A percentile compares a stretch with the other conserved stretches of the same genome.
Evolutionary conservation across 1,139 yeast genomes (phyloP).

Genomic region (Diutina rugosa): DNA sequence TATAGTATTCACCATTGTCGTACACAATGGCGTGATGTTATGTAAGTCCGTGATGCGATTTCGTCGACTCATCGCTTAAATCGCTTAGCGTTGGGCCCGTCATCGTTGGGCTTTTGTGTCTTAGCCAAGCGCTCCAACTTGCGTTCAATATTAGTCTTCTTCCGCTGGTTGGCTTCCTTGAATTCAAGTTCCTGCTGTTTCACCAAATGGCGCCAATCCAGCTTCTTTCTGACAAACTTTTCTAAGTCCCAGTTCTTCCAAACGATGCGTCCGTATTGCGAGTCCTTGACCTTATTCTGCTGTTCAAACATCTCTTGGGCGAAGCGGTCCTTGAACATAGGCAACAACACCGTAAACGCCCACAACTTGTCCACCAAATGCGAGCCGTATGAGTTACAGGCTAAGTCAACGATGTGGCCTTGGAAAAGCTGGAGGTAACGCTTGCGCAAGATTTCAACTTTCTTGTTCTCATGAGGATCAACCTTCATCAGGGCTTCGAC

Average conservation of each 20-base stretch:
- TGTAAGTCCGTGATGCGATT: neutral
- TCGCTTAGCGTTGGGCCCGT: neutral
- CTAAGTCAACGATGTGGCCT: slow-evolving; percentile 38
- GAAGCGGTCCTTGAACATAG: slow-evolving; percentile 77
- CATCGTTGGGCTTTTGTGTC: neutral
- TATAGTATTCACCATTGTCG: neutral
- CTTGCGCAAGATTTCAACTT: slow-evolving; percentile 44
- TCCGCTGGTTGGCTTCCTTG: slow-evolving; percentile 9
- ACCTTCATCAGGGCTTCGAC: slow-evolving; percentile 48
- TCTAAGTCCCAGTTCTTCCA: slow-evolving; percentile 96
- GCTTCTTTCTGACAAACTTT: slow-evolving; percentile 55
- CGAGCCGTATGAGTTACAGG: slow-evolving; percentile 86
- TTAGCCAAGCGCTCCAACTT: neutral
- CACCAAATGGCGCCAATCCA: slow-evolving; percentile 69
- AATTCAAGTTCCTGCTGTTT: slow-evolving; percentile 57
- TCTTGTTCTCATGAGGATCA: slow-evolving; percentile 27
- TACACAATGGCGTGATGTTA: neutral
- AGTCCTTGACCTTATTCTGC: slow-evolving; percentile 62
- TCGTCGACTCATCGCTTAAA: neutral
- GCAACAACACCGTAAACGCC: slow-evolving; percentile 64
- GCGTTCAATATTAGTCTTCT: neutral
- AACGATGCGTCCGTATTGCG: slow-evolving; percentile 78
- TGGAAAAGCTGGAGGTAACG: slow-evolving; percentile 59
- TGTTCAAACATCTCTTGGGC: slow-evolving; percentile 56
- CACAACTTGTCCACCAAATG: slow-evolving; percentile 81